Evolutionary conservation across 805 yeast genomes (phyloP).

Genomic region (Monosporozyma aquatica): DNA sequence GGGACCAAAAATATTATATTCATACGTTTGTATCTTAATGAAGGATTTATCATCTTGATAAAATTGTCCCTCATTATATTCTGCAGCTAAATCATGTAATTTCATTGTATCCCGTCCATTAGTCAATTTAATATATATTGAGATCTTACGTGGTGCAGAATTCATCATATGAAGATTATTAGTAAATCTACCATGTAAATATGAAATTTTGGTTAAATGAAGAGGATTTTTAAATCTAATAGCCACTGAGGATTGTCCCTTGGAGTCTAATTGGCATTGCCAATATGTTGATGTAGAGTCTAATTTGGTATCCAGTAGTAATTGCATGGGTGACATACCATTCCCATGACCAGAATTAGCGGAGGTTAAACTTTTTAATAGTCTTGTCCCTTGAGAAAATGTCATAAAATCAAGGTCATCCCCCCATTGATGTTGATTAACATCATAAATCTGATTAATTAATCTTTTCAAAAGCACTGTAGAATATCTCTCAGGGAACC

Average conservation of each 20-base stretch:
- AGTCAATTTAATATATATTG: constrained; percentile 26
- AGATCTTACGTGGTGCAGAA: constrained; percentile 32
- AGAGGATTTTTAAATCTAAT: constrained; percentile 34
- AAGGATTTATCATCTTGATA: constrained; percentile 16
- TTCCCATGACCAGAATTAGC: constrained; percentile 23
- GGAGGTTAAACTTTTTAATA: constrained; percentile 32
- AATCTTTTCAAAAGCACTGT: constrained; percentile 21
- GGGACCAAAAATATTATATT: constrained; percentile 20
- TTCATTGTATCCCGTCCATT: constrained; percentile 7
- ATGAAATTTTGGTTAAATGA: constrained; percentile 30
- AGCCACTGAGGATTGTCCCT: constrained; percentile 28
- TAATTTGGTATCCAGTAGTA: constrained; percentile 17
- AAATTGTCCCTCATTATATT: constrained; percentile 12
- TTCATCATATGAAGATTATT: constrained; percentile 32
- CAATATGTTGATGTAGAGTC: constrained; percentile 26
- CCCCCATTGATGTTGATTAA: constrained; percentile 29
- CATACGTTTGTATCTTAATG: constrained; percentile 24
- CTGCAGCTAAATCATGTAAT: constrained; percentile 12
- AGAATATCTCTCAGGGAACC: constrained; percentile 17
- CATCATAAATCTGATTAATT: constrained; percentile 25
- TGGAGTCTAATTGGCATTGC: constrained; percentile 21
- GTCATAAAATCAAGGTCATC: constrained; percentile 31
- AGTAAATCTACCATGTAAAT: constrained; percentile 32
- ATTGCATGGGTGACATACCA: constrained; percentile 21
- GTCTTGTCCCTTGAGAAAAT: constrained; percentile 30